Base-by-base conservation (phyloP, 2,329 filamentous ascomycete genomes). In the Ophiostoma australiae region DNA sequence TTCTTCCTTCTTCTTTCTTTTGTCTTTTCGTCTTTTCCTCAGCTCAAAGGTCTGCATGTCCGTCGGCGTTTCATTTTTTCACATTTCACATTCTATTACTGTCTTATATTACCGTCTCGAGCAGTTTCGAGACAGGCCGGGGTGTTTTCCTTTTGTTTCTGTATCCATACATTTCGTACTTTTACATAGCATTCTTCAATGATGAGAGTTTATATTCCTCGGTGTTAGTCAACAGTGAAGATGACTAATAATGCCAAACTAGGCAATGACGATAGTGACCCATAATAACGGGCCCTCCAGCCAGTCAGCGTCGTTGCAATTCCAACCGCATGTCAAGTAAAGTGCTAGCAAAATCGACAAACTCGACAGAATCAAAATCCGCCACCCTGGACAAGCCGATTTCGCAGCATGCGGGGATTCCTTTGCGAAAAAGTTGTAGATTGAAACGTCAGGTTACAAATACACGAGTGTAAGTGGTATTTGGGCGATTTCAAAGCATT, bases 351-450 rank as follows among this genome's bases (percentile, higher is more conserved):
- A 69, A 55, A 68, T 10, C 27, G 58, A 67, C 20, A 37, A 39
- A 39, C 3, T n/a, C 10, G 39, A 41, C 39, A 41, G 1, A 31
- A 31, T 31, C 39, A 5, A 35, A 72, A 73, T 69, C 69, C 71
- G 70, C 72, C 72, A 73, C 71, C 63, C n/a, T 23, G 10, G 33
- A 23, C n/a, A 31, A 52, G 65, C 70, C 73, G 71, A 73, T 72
- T 41, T 74, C 73, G 73, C 73, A 73, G 31, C 61, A 37, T 58
- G 52, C 52, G 23, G 52, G n/a, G 52, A 58, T 58, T 58, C 44
- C 6, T 48, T 17, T n/a, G 10, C 11, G 52, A 58, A 27, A 58
- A 13, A 13, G 23, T 11, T 31, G 23, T 27, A 27, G 52, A 58
- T 27, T 1, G 20, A 58, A 58, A 23, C n/a, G 44, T 58, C 17